Evolutionary conservation across 164 flowering plant genomes (phyloP), one percentile per base, ranked within the genome.

Genomic region (Vitis amurensis): DNA sequence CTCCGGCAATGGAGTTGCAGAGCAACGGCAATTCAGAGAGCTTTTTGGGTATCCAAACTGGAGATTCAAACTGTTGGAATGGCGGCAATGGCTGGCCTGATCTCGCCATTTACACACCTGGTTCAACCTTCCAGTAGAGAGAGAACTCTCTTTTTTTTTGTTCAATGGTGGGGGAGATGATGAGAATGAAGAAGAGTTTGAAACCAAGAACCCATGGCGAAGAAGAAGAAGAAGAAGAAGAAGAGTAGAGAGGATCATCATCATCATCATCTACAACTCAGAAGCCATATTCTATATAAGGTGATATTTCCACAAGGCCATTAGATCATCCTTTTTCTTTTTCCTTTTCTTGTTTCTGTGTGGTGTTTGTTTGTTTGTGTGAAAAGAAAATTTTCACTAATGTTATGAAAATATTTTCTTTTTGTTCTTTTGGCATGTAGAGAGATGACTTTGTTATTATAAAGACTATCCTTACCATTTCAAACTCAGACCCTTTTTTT

Each of bases 71-170:
- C 60, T 78, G 86, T 57, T 83, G 82, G 82, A 59, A 59, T 30
- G 73, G 78, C 59, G 74, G 77, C n/a, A 81, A 75, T 74, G 90
- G 84, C 12, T 87, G 92, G 91, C 91, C 92, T 78, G 95, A 87
- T 83, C 91, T 87, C 66, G 81, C 92, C 47, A 90, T 90, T 69
- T 82, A 82, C 82, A 85, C 92, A 29, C 89, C 89, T 72, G 85
- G 91, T 74, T 87, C 91, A n/a, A 82, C 48, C 51, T 82, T 79
- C 64, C 83, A 81, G 57, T 78, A 68, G 57, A 52, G 53, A 50
- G 17, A 29, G 23, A 50, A 29, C 8, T n/a, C 47, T 53, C 63
- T 44, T 47, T 10, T 29, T 10, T 44, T 16, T 64, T 23, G 44
- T 49, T 50, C 56, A 19, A 61, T 63, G 4, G 3, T 50, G 50